These are phyloP conservation scores for Paecilomyces variotii DNA, from an alignment of 2,329 filamentous ascomycete genomes.

Conservation along the genomic window DNA sequence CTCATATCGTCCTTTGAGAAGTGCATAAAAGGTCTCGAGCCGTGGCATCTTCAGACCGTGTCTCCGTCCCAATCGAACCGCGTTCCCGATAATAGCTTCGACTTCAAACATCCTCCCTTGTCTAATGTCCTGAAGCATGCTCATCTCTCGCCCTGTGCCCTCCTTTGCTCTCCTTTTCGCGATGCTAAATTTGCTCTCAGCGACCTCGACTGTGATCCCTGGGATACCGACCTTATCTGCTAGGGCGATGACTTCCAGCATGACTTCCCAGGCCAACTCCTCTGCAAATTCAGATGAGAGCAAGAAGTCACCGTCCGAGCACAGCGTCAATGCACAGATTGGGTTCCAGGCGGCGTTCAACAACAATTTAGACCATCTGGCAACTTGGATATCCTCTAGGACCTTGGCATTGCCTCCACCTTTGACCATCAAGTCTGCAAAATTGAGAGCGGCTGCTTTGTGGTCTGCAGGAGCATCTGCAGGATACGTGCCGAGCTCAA, in stretches of 20 bases:
- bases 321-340: constrained; percentile 48
- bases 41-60: constrained; percentile 34
- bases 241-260: constrained; percentile 39
- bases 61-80: constrained; percentile 33
- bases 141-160: constrained; percentile 37
- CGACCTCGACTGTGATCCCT: constrained; percentile 26
- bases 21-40: constrained; percentile 38
- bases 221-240: constrained; percentile 34
- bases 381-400: constrained; percentile 43
- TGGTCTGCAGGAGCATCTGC: constrained; percentile 15
- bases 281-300: constrained; percentile 29
- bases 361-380: constrained; percentile 54
- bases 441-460: constrained; percentile 23
- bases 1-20: constrained; percentile 28
- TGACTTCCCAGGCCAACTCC: constrained; percentile 32
- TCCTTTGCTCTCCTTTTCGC: constrained; percentile 28
- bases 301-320: constrained; percentile 47
- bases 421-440: constrained; percentile 35
- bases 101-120: constrained; percentile 38
- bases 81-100: constrained; percentile 44
- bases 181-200: constrained; percentile 29
- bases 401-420: constrained; percentile 32
- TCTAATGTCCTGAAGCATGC: constrained; percentile 43
- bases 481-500: constrained; percentile 47
- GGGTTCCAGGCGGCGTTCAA: constrained; percentile 57